A percentile compares a stretch with the other conserved stretches of the same genome.
Conservation (phyloP, 441 rosid genomes). For the Euphorbia celastroides region DNA sequence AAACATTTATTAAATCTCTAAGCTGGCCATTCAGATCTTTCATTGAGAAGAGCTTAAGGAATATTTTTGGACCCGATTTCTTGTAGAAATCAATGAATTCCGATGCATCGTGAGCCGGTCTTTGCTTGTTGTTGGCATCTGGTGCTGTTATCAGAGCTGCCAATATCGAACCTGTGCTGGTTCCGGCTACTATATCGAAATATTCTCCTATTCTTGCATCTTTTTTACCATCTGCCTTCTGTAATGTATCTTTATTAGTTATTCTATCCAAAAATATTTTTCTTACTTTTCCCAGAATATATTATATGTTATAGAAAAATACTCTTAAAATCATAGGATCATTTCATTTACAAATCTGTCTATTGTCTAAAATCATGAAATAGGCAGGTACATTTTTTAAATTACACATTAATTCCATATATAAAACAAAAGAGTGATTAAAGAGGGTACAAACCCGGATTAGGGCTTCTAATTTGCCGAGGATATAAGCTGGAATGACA, state of each 20-base stretch:
- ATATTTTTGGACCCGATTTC: not conserved
- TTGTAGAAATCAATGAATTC: not conserved
- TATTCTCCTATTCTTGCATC: slow-evolving; percentile 10
- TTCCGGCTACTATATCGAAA: slow-evolving; percentile 9
- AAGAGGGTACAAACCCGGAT: slow-evolving; percentile 3
- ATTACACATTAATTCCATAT: too few species aligned
- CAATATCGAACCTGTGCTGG: slow-evolving; percentile 4
- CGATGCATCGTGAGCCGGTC: not conserved
- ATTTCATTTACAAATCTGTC: too few species aligned
- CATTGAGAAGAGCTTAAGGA: not conserved
- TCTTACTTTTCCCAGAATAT: too few species aligned
- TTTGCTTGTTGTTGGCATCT: not conserved
- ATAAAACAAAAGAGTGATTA: too few species aligned
- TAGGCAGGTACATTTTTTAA: too few species aligned
- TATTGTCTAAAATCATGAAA: too few species aligned
- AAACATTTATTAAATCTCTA: not conserved
- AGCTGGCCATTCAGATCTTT: not conserved
- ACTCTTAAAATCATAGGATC: too few species aligned
- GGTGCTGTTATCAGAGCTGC: slow-evolving; percentile 2
- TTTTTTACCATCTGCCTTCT: not conserved
- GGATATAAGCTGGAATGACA: slow-evolving; percentile 3
- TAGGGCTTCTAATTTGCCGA: not conserved
- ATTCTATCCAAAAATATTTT: too few species aligned
- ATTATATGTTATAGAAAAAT: too few species aligned
- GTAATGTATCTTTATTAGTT: too few species aligned